A percentile compares a stretch with the other conserved stretches of the same genome.
Conservation (phyloP, 768 basidiomycete genomes). For the Lyophyllum semitale region DNA sequence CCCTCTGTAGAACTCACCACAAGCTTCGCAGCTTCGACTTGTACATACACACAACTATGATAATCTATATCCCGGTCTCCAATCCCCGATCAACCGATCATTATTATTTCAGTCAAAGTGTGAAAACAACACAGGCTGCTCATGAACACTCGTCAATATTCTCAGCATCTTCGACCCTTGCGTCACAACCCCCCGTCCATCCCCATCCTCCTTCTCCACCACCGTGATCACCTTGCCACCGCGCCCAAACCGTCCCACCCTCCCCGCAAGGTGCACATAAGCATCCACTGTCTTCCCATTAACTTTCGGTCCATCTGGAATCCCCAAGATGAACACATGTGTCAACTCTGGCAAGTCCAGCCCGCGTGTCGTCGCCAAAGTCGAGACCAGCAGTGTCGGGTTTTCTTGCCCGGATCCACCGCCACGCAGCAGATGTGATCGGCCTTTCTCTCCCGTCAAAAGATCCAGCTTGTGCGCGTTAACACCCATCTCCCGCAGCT, state of each 20-base stretch:
- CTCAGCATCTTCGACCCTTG: constrained; percentile 43
- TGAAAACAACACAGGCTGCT: constrained; percentile 47
- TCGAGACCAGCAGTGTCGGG: constrained; percentile 68
- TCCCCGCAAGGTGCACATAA: constrained; percentile 73
- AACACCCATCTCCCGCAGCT: constrained; percentile 65
- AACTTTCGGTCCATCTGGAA: constrained; percentile 47
- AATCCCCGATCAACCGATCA: constrained; percentile 9
- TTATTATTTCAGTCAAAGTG: constrained; percentile 47
- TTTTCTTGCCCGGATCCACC: constrained; percentile 39
- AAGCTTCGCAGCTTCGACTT: not conserved
- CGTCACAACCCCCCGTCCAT: constrained; percentile 11
- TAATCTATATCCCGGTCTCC: not conserved
- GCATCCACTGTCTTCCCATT: constrained; percentile 49
- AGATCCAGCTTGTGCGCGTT: constrained; percentile 67
- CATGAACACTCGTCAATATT: constrained; percentile 46
- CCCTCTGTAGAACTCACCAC: not conserved
- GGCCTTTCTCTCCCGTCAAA: constrained; percentile 41
- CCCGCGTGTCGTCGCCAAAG: constrained; percentile 70
- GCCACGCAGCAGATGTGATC: constrained; percentile 41
- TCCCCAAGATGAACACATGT: constrained; percentile 75
- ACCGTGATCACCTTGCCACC: constrained; percentile 69
- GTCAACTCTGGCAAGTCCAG: constrained; percentile 70
- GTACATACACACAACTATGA: not conserved
- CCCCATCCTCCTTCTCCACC: constrained; percentile 37
- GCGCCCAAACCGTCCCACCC: constrained; percentile 73